Base-by-base conservation (phyloP, 2,329 filamentous ascomycete species). In the Colletotrichum orchidophilum region DNA sequence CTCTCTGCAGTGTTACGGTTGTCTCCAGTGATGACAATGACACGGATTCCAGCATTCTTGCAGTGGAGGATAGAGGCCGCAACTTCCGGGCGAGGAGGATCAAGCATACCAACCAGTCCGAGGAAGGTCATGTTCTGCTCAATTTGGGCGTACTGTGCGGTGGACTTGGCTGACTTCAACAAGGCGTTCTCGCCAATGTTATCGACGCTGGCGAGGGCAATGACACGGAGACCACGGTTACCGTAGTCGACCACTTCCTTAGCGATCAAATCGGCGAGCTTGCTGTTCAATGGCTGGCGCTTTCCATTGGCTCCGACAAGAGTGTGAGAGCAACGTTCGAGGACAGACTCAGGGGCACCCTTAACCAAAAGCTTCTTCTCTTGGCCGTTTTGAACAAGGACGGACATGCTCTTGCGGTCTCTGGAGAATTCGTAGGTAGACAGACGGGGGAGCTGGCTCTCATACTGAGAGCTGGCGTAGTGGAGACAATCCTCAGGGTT, bases 401-500 rank as follows among this genome's bases (percentile, higher is more conserved):
- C 97, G 58, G 96, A 99, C 96, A 99, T 99, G 83, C 96, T 98
- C 90, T 99, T 99, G 73, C 96, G 91, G 82, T 99, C 96, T 76
- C 96, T 92, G 1, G 96, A 98, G 83, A 99, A 99, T 80, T 99
- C 96, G 77, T 94, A 99, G 12, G 95, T 97, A 9, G 95, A 92
- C 67, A 97, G 87, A 52, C 93, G 91, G 63, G 91, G 90, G 60
- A 92, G 89, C 75, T 90, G 88, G 75, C 90, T 87, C 83, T 97
- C 95, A 80, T 97, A 98, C 83, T 92, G 91, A 74, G 91, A 88
- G 85, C 95, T 98, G 70, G 94, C 91, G 77, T 92, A 90, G 83
- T 98, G 93, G 50, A 96, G 87, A 74, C 90, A 90, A 74, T 95
- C 87, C 72, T 87, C 83, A n/a, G 86, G 86, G 55, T 83, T 81